Evolutionary conservation across 495 filamentous ascomycete species (phyloP).

Genomic region (Neurospora sp.): DNA sequence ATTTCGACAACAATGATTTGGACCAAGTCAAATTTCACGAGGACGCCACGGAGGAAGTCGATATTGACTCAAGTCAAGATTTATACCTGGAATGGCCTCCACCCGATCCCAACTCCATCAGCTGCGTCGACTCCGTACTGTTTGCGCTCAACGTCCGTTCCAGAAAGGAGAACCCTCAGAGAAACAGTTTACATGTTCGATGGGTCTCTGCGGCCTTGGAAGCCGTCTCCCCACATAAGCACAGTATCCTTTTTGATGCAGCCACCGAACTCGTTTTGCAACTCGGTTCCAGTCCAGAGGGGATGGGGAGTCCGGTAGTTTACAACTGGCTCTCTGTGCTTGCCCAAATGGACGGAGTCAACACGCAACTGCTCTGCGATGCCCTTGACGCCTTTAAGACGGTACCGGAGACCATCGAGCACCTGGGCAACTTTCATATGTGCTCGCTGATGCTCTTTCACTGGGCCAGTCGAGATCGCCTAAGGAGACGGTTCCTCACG

Average conservation of each 20-base stretch:
- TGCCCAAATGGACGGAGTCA: constrained; percentile 14
- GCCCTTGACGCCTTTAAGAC: constrained; percentile 1
- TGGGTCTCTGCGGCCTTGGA: constrained; percentile 3
- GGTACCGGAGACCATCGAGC: background rate
- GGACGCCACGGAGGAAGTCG: background rate
- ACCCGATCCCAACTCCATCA: background rate
- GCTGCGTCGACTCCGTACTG: background rate
- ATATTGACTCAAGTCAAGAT: background rate
- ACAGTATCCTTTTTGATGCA: constrained; percentile 6
- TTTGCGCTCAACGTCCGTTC: background rate
- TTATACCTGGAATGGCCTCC: background rate
- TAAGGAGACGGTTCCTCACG: background rate
- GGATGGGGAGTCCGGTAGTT: background rate
- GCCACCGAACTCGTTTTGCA: constrained; percentile 7
- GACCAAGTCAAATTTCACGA: background rate
- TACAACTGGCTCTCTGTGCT: constrained; percentile 21
- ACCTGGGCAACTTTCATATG: constrained; percentile 9
- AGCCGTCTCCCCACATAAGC: constrained; percentile 1
- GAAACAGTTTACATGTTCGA: background rate
- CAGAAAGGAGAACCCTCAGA: background rate
- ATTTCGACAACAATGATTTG: background rate
- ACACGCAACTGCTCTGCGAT: constrained; percentile 8
- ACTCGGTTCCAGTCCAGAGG: background rate
- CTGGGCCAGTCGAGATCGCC: constrained; percentile 18
- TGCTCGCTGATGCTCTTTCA: constrained; percentile 17